These are phyloP conservation scores for Hypoxylon sp. DNA, from an alignment of 2,329 filamentous ascomycete genomes.

Conservation along the genomic window DNA sequence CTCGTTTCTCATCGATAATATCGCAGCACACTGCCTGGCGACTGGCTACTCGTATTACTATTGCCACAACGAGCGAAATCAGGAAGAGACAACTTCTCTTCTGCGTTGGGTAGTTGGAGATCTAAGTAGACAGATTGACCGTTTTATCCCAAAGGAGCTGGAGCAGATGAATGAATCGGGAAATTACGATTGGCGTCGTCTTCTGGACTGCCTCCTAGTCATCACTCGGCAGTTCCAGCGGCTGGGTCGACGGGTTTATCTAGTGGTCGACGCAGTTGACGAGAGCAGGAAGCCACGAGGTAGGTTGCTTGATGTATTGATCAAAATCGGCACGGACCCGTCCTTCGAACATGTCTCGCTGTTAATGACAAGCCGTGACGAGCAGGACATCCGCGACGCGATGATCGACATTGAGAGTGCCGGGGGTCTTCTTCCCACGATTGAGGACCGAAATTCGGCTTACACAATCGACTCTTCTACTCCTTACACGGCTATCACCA, in stretches of 20 bases:
- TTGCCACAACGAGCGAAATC: slow-evolving; percentile 49
- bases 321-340: slow-evolving; percentile 44
- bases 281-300: slow-evolving; percentile 49
- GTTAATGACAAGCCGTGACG: slow-evolving; percentile 52
- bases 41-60: slow-evolving; percentile 53
- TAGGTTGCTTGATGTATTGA: slow-evolving; percentile 45
- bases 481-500: slow-evolving; percentile 44
- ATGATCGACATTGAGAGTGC: slow-evolving; percentile 20
- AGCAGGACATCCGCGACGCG: slow-evolving; percentile 47
- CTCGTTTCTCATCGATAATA: slow-evolving; percentile 49
- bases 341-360: slow-evolving; percentile 49
- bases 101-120: slow-evolving; percentile 49
- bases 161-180: slow-evolving; percentile 23
- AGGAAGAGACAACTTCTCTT: slow-evolving; percentile 51
- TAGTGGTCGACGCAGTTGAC: slow-evolving; percentile 53
- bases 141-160: slow-evolving; percentile 42
- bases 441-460: not conserved
- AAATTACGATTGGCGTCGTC: slow-evolving; percentile 35
- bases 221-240: slow-evolving; percentile 41
- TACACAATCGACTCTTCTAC: not conserved
- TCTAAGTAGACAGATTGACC: slow-evolving; percentile 45
- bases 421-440: not conserved
- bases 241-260: slow-evolving; percentile 37
- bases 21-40: slow-evolving; percentile 34
- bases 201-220: slow-evolving; percentile 43